These are phyloP conservation scores for Arctium lappa DNA, from an alignment of 129 eudicot species.

Conservation along the genomic window DNA sequence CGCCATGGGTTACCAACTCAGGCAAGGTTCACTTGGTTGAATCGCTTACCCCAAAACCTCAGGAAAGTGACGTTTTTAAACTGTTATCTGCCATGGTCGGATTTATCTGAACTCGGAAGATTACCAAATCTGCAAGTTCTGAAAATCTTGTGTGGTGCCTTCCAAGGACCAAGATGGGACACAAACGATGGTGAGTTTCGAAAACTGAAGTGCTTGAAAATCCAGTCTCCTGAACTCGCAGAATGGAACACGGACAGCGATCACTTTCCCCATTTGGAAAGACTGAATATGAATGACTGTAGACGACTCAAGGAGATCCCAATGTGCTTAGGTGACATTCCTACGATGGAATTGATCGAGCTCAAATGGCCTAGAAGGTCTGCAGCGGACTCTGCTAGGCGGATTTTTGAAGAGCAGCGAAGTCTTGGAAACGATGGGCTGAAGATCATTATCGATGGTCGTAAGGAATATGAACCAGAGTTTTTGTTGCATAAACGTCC, in stretches of 20 bases:
- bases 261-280: constrained; percentile 33
- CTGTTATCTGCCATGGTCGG: constrained; percentile 25
- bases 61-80: constrained; percentile 29
- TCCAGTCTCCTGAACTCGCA: constrained; percentile 21
- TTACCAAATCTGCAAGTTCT: constrained; percentile 40
- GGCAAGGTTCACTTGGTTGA: background rate
- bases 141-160: constrained; percentile 18
- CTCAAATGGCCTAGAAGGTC: constrained; percentile 17
- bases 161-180: constrained; percentile 34
- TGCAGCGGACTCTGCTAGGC: constrained; percentile 26
- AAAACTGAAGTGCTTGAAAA: constrained; percentile 30
- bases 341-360: constrained; percentile 21
- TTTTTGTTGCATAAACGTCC: background rate
- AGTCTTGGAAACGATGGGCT: constrained; percentile 14
- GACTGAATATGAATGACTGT: constrained; percentile 17
- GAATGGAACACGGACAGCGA: constrained; percentile 21
- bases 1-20: background rate
- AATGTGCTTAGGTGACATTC: constrained; percentile 16
- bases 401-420: constrained; percentile 16
- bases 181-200: constrained; percentile 31
- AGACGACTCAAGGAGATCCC: constrained; percentile 34
- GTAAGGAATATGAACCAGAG: background rate
- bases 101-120: constrained; percentile 25
- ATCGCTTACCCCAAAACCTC: constrained; percentile 28
- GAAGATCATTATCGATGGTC: constrained; percentile 8